Conservation (phyloP, 495 filamentous ascomycete species). For the Amniculicola lignicola region DNA sequence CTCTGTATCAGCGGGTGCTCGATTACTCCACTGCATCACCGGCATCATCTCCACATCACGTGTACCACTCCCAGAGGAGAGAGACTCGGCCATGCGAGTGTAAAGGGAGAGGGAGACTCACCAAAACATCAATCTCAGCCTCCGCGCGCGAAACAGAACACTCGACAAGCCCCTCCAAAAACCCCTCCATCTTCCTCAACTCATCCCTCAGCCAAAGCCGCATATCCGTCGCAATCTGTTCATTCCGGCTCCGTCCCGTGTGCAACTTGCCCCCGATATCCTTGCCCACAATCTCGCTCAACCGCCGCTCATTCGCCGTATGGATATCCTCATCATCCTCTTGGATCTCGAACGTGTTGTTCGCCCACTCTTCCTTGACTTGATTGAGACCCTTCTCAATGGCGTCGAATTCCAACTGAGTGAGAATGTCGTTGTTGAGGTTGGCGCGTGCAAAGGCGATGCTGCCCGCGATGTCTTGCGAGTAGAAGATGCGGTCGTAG, state of each 20-base stretch:
- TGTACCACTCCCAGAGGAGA: too few relatives aligned
- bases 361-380: conserved; percentile 73
- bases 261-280: conserved; percentile 87
- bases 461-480: conserved; percentile 74
- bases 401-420: conserved; percentile 66
- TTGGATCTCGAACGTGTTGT: conserved; percentile 56
- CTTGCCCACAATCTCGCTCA: conserved; percentile 87
- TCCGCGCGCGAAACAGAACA: conserved; percentile 73
- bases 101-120: conserved; percentile 35
- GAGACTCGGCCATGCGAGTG: too few relatives aligned
- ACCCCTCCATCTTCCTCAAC: conserved; percentile 66
- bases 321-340: conserved; percentile 78
- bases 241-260: conserved; percentile 87
- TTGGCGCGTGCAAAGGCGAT: conserved; percentile 89
- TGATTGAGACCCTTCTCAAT: conserved; percentile 71
- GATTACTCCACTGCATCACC: background rate
- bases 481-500: conserved; percentile 79
- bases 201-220: conserved; percentile 84
- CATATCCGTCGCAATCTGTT: conserved; percentile 94
- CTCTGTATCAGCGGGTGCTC: conserved; percentile 45
- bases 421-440: conserved; percentile 70
- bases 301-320: conserved; percentile 87
- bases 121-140: conserved; percentile 63
- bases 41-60: too few relatives aligned
- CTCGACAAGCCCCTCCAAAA: conserved; percentile 66